Percentiles rank a stretch among this genome's conserved stretches.
phyloP scores from a whole-genome alignment of 352 stramenopile genomes.

The Phytopythium montanum region DNA sequence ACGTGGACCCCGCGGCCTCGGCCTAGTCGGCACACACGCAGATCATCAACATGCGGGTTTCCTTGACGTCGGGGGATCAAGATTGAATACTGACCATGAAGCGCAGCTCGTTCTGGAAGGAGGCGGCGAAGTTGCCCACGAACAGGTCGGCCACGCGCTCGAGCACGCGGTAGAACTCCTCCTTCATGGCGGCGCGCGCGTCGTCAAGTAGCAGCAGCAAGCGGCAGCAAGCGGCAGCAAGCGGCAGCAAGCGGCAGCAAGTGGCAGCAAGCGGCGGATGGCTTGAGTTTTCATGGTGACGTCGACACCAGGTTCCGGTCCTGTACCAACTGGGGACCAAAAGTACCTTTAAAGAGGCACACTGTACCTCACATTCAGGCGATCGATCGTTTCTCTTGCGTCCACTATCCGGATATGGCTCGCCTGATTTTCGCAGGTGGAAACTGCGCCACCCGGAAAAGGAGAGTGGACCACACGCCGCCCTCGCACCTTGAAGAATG shows the following conservation, averaged over 20 bases:
- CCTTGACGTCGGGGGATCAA: neutral
- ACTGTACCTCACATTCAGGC: too few relatives aligned
- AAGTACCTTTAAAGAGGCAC: too few relatives aligned
- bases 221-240: neutral
- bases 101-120: conserved; percentile 83
- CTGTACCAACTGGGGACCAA: too few relatives aligned
- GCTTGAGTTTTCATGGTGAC: too few relatives aligned
- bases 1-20: conserved; percentile 59
- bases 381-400: too few relatives aligned
- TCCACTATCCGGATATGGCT: too few relatives aligned
- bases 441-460: neutral
- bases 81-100: conserved; percentile 58
- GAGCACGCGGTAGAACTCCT: conserved; percentile 48
- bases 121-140: conserved; percentile 78
- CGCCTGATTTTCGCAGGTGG: too few relatives aligned
- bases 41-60: neutral
- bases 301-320: too few relatives aligned
- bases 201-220: neutral
- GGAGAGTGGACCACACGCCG: neutral
- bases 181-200: conserved; percentile 58
- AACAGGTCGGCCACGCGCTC: conserved; percentile 69
- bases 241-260: too few relatives aligned
- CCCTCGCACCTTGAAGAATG: conserved; percentile 2
- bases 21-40: conserved; percentile 34
- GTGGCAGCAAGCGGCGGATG: too few relatives aligned